Conservation (phyloP, 441 rosid species). For the Adansonia madagascariensis region DNA sequence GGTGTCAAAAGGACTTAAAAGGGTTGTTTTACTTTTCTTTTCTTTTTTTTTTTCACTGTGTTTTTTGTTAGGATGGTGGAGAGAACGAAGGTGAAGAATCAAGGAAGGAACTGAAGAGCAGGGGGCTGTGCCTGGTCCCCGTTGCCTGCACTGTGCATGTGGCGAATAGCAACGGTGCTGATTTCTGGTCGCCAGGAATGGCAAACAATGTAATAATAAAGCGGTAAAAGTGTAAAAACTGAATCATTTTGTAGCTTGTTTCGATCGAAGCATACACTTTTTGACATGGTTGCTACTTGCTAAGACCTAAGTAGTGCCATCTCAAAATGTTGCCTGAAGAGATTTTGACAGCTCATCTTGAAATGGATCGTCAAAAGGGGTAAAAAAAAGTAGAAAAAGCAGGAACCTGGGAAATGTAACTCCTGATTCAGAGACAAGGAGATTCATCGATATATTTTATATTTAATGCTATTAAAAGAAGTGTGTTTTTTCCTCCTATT, state of each 20-base stretch:
- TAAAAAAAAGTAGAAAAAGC: not conserved
- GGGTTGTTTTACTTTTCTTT: not conserved
- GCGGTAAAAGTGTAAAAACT: not conserved
- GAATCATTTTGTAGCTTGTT: slow-evolving; percentile 15
- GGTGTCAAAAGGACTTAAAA: not conserved
- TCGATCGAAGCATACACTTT: not conserved
- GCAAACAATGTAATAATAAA: slow-evolving; percentile 33
- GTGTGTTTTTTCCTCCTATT: not conserved
- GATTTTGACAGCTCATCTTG: slow-evolving; percentile 28
- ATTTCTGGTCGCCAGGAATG: slow-evolving; percentile 84
- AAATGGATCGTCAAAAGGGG: slow-evolving; percentile 10
- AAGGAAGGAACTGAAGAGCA: slow-evolving; percentile 59
- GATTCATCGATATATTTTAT: not conserved
- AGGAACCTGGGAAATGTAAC: slow-evolving; percentile 7
- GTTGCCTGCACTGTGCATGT: slow-evolving; percentile 62
- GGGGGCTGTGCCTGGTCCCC: slow-evolving; percentile 82
- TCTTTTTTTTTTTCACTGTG: no score
- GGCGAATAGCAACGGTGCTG: slow-evolving; percentile 73
- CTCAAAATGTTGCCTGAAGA: not conserved
- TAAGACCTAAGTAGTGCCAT: not conserved
- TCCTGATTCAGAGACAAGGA: not conserved
- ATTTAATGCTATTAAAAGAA: not conserved
- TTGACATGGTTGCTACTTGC: not conserved
- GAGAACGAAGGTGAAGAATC: slow-evolving; percentile 41
- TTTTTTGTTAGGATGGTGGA: slow-evolving; percentile 39